Base-by-base conservation (phyloP, 1,284 basidiomycete genomes). In the Prillingera fragicola region DNA sequence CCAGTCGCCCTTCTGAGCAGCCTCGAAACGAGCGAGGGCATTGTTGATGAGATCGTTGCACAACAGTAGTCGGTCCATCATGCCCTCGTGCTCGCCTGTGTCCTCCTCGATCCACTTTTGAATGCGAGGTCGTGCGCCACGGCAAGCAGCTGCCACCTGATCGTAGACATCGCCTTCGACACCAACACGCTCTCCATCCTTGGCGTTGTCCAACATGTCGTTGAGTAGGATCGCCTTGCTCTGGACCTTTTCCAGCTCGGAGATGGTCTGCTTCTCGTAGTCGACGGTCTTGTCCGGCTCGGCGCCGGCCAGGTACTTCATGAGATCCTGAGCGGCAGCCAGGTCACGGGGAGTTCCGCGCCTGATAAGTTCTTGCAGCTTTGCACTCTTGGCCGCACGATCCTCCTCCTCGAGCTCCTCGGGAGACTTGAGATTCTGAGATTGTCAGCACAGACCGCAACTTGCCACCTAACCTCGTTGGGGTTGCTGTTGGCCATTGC, bases 1-100 rank as follows among this genome's bases (percentile, higher is more conserved):
- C 70, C 69, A 92, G 72, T 97, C 90, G 32, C 92, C 94, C 50
- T 81, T 82, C 71, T 87, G 86, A 77, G 86, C 94, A 1, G 89
- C 82, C 55, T 94, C 87, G 65, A 92, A 96, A 21, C 94, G 84
- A 34, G 81, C 80, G 15, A 95, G 72, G 14, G 94, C 87, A 27
- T 82, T 86, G 73, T 98, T 97, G 71, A 98, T 94, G 60, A 95
- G 83, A 71, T 99, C 95, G 69, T 99, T 98, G 52, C 94, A 91
- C 67, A 97, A 80, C 22, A 98, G 76, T 69, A 96, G 84, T 2
- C 89, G 87, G 56, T 94, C 92, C 62, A 97, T 81, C 40, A 88
- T 85, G 85, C 88, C 24, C 69, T 94, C 89, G 32, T 82, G 80
- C 27, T 76, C 75, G 23, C 75, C 85, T 1, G 87, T 58, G 52